Percentiles rank a stretch among this genome's conserved stretches.
Conservation (phyloP, 2,329 filamentous ascomycete genomes). For the Stemphylium vesicarium region DNA sequence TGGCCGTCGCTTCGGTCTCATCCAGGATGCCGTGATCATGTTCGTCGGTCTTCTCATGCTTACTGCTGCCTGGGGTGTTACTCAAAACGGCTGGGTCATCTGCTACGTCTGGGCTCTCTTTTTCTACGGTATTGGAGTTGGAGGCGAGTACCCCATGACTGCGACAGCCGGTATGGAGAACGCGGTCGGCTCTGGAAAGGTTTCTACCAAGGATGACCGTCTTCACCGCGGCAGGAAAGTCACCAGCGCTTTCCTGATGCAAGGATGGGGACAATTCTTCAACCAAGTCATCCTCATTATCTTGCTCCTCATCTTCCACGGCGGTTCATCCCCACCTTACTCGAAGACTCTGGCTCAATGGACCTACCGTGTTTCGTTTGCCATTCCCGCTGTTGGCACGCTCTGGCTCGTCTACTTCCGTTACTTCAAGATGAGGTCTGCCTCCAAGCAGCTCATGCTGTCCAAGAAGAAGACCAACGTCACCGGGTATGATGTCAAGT, state of each 20-base stretch:
- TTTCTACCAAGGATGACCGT: slow-evolving; percentile 90
- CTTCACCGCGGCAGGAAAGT: slow-evolving; percentile 96
- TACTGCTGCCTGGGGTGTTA: slow-evolving; percentile 86
- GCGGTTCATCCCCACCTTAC: slow-evolving; percentile 77
- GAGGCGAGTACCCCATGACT: slow-evolving; percentile 95
- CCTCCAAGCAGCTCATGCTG: slow-evolving; percentile 78
- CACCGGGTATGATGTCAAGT: slow-evolving; percentile 90
- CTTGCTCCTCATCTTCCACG: slow-evolving; percentile 86
- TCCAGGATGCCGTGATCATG: slow-evolving; percentile 95
- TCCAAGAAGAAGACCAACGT: slow-evolving; percentile 87
- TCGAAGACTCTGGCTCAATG: slow-evolving; percentile 78
- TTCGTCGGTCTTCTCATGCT: slow-evolving; percentile 91
- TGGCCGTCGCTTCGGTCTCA: slow-evolving; percentile 91
- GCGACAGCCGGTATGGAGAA: slow-evolving; percentile 95
- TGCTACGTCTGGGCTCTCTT: slow-evolving; percentile 96
- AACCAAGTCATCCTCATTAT: slow-evolving; percentile 92
- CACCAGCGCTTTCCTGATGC: slow-evolving; percentile 95
- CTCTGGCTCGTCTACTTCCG: slow-evolving; percentile 96
- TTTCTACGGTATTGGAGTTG: slow-evolving; percentile 78
- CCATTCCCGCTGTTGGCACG: slow-evolving; percentile 86
- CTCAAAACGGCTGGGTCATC: slow-evolving; percentile 92
- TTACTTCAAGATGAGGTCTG: slow-evolving; percentile 90
- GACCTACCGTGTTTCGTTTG: slow-evolving; percentile 91
- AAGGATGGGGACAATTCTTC: slow-evolving; percentile 95
- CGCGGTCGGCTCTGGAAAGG: slow-evolving; percentile 79